Base-by-base conservation (phyloP, 768 basidiomycete genomes). In the Suillus placidus region DNA sequence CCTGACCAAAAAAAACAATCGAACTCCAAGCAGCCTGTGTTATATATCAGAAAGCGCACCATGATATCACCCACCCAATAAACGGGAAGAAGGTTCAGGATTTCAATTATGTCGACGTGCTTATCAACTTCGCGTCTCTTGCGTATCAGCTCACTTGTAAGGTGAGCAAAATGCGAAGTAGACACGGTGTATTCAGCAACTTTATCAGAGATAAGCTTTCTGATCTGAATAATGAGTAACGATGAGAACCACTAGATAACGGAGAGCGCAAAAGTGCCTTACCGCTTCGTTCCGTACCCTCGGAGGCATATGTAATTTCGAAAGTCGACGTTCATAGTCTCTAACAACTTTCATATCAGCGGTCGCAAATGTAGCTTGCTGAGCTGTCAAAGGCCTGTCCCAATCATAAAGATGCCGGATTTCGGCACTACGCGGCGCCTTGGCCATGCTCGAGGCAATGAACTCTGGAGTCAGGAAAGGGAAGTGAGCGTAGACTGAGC, bases 401-500 rank as follows among this genome's bases (percentile, higher is more conserved):
- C 90, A 91, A 14, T 73, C 77, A 70, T 93, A 93, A 68, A 86
- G 80, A 3, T 75, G 67, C 49, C 78, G 79, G 9, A 79, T 62
- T 12, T 72, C 69, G 20, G 54, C 54, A 13, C 20, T n/a, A 7
- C 62, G 69, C 61, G 64, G 74, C 60, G 73, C 73, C 57, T 79
- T 72, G 54, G 64, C 65, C 65, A 90, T 82, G 73, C 81, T 88
- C 83, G 64, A 68, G 76, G 20, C 72, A 71, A 38, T 74, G 63
- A 72, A 77, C 32, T 70, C 65, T 5, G 93, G 92, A 5, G 84
- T 85, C 71, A 90, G 72, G 83, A 95, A 90, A 12, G 94, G 93
- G 84, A 95, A 95, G 72, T 90, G 88, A 2, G 87, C 91, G 70
- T 92, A 92, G 3, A 83, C 82, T 13, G 88, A 90, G 18, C 84